Evolutionary conservation across 495 filamentous ascomycete species (phyloP).

Genomic region (Thermochaetoides thermophila): DNA sequence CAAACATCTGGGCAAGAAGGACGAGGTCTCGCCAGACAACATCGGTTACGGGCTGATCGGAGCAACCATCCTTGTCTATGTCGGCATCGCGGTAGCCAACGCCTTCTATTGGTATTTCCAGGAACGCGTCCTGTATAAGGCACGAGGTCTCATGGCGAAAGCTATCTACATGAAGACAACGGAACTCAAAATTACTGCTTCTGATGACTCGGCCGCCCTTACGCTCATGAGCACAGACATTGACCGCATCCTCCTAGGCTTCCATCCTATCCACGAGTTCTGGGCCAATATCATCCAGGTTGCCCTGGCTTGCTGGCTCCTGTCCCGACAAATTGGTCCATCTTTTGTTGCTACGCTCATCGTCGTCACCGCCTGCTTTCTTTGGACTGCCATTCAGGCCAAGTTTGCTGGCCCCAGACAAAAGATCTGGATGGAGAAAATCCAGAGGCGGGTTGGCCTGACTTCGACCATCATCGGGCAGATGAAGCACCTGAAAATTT

Average conservation of each 20-base stretch:
- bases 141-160: conserved; percentile 40
- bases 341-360: conserved; percentile 38
- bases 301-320: too few species aligned
- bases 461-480: conserved; percentile 25
- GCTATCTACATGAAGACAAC: conserved; percentile 37
- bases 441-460: conserved; percentile 24
- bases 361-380: conserved; percentile 12
- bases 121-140: conserved; percentile 44
- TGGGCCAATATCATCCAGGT: neutral
- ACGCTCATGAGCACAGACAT: conserved; percentile 47
- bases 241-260: conserved; percentile 11
- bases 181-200: conserved; percentile 27
- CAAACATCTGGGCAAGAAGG: conserved; percentile 27
- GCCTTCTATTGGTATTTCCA: conserved; percentile 43
- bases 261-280: neutral
- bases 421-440: conserved; percentile 28
- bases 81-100: conserved; percentile 21
- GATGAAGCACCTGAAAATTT: conserved; percentile 36
- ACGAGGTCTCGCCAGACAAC: conserved; percentile 23
- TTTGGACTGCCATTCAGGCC: conserved; percentile 11
- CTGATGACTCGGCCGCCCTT: conserved; percentile 37
- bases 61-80: conserved; percentile 16
- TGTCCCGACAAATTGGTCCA: neutral
- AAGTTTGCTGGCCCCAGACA: conserved; percentile 20
- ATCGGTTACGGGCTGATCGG: conserved; percentile 27